Base-by-base conservation (phyloP, 2,329 filamentous ascomycete genomes). In the Aspergillus neotritici region DNA sequence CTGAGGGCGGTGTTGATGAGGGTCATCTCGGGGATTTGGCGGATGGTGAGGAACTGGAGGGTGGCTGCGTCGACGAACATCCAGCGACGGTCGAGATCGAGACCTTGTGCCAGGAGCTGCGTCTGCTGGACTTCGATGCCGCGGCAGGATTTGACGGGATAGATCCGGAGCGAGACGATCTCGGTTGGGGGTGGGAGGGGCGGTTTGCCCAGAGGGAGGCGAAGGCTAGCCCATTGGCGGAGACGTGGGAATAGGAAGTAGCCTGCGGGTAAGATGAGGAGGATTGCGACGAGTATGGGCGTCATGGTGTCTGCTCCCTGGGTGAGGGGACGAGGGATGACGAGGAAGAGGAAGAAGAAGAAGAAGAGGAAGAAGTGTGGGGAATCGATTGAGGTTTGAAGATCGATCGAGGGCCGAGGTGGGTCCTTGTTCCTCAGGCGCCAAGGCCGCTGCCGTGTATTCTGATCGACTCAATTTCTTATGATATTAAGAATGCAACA, bases 61-160 rank as follows among this genome's bases (percentile, higher is more conserved):
- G 67, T 69, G 12, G 71, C 65, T 2, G 72, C 70, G 29, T 76
- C 71, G 37, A 82, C 71, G 61, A 83, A 79, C 80, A 84, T 84
- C 80, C 80, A 84, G 50, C 78, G 75, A 5, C 80, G 70, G 57
- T 84, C 81, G 10, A 83, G 67, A 34, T 80, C 77, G 9, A 84
- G 69, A 0, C 80, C 80, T 3, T 77, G 74, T 35, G 70, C 72
- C 29, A 75, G 67, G 1, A 84, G 66, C 4, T 65, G 68, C 2
- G 77, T 72, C 3, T 68, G 71, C 12, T 71, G 59, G 8, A 83
- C 66, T 32, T 74, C 68, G 51, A 84, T 70, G 8, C 80, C 80
- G 35, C 81, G 78, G 53, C 81, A 84, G 47, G 80, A 83, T 57
- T 84, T 84, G 55, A 84, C 78, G 10, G 80, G 80, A 57, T 83